Evolutionary conservation across 441 rosid species (phyloP).

Genomic region (Pelargonium citronellum): DNA sequence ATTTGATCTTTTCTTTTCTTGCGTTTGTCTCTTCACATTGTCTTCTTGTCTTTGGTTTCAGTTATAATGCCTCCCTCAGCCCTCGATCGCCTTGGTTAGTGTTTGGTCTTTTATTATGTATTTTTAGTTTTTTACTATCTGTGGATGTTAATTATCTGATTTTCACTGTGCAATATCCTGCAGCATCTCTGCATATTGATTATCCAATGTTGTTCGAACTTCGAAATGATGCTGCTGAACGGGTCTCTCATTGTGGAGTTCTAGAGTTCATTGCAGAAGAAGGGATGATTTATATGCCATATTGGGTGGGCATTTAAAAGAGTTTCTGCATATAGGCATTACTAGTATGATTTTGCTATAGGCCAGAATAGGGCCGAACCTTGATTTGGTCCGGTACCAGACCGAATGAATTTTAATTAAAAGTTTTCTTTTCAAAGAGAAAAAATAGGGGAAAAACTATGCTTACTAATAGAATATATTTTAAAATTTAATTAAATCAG

Average conservation of each 20-base stretch:
- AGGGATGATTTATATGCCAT: slow-evolving; percentile 54
- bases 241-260: slow-evolving; percentile 57
- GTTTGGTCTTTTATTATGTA: background rate
- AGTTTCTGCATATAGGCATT: background rate
- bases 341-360: slow-evolving; percentile 1
- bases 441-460: no score
- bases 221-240: slow-evolving; percentile 34
- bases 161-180: slow-evolving; percentile 8
- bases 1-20: background rate
- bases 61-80: slow-evolving; percentile 71
- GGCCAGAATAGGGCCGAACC: no score
- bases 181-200: slow-evolving; percentile 57
- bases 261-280: slow-evolving; percentile 65
- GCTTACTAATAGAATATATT: no score
- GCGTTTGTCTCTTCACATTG: background rate
- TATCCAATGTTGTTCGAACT: slow-evolving; percentile 60
- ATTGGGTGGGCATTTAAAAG: slow-evolving; percentile 41
- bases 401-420: no score
- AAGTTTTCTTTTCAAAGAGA: background rate
- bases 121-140: background rate
- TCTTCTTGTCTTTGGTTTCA: slow-evolving; percentile 19
- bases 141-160: background rate
- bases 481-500: no score
- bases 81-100: slow-evolving; percentile 58
- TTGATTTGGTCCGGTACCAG: background rate